Percentiles rank a stretch among this genome's conserved stretches.
Evolutionary conservation across 345 rosid genomes (phyloP).

Genomic region (Gossypium stocksii): DNA sequence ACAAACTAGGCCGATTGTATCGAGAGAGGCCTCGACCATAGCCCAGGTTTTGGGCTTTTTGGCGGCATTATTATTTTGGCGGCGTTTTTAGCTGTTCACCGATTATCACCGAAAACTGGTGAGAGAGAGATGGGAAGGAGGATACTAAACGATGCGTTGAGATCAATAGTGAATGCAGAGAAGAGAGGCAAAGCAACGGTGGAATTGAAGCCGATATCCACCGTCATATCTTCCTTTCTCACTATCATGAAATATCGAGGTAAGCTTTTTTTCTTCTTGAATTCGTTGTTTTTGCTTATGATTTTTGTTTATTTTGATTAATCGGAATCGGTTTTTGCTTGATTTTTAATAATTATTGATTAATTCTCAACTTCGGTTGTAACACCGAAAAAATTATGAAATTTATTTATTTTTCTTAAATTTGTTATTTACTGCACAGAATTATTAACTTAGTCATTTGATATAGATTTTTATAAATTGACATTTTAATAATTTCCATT

Average conservation of each 20-base stretch:
- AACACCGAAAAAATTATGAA: background rate
- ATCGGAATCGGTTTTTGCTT: background rate
- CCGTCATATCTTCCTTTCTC: slow-evolving; percentile 85
- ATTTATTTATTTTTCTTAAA: background rate
- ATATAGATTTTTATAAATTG: no score
- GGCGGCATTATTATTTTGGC: background rate
- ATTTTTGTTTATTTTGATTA: background rate
- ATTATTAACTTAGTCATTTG: no score
- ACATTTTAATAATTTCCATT: no score
- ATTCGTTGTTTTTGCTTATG: background rate
- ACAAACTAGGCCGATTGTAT: no score
- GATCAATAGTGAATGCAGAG: slow-evolving; percentile 86
- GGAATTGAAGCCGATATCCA: slow-evolving; percentile 76
- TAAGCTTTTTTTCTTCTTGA: slow-evolving; percentile 7
- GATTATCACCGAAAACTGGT: background rate
- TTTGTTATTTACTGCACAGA: background rate
- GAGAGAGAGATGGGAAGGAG: slow-evolving; percentile 73
- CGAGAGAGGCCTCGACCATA: no score
- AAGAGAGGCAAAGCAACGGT: slow-evolving; percentile 78
- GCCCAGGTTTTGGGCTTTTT: background rate
- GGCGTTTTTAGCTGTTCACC: background rate
- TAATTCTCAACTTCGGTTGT: background rate
- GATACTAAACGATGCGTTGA: slow-evolving; percentile 78
- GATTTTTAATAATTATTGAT: background rate
- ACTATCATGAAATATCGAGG: slow-evolving; percentile 82